Evolutionary conservation across 805 yeast genomes (phyloP).

Genomic region (Tetrapisispora phaffii): DNA sequence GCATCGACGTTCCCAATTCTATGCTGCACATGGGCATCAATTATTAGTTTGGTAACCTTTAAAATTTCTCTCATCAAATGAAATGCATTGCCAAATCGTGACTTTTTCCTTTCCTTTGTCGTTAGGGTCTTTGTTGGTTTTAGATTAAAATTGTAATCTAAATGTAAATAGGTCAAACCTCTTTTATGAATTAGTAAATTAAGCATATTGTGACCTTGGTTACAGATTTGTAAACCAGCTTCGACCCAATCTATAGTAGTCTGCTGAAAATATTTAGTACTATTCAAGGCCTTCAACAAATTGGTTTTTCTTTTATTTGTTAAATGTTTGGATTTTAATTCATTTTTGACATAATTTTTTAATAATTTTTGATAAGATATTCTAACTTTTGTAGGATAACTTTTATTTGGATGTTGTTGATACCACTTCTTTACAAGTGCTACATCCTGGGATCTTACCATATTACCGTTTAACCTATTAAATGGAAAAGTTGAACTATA

Average conservation of each 20-base stretch:
- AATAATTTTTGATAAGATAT: conserved; percentile 85
- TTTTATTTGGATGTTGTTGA: conserved; percentile 51
- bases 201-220: conserved; percentile 90
- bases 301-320: conserved; percentile 43
- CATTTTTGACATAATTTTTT: conserved; percentile 63
- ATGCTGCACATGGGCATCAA: conserved; percentile 88
- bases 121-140: conserved; percentile 95
- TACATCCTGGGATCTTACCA: conserved; percentile 81
- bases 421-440: conserved; percentile 79
- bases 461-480: conserved; percentile 60
- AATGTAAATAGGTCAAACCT: conserved; percentile 83
- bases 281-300: conserved; percentile 53
- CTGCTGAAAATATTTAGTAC: conserved; percentile 82
- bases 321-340: conserved; percentile 42
- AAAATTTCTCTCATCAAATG: conserved; percentile 86
- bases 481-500: conserved; percentile 83
- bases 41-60: conserved; percentile 72
- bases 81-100: conserved; percentile 93
- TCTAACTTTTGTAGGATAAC: conserved; percentile 64
- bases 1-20: conserved; percentile 87
- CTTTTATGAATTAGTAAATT: conserved; percentile 80
- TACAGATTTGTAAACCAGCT: conserved; percentile 88
- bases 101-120: conserved; percentile 90
- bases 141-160: conserved; percentile 90
- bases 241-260: conserved; percentile 97